Evolutionary conservation across 176 grass and related monocot species (phyloP).

Genomic region (Ananas comosus): DNA sequence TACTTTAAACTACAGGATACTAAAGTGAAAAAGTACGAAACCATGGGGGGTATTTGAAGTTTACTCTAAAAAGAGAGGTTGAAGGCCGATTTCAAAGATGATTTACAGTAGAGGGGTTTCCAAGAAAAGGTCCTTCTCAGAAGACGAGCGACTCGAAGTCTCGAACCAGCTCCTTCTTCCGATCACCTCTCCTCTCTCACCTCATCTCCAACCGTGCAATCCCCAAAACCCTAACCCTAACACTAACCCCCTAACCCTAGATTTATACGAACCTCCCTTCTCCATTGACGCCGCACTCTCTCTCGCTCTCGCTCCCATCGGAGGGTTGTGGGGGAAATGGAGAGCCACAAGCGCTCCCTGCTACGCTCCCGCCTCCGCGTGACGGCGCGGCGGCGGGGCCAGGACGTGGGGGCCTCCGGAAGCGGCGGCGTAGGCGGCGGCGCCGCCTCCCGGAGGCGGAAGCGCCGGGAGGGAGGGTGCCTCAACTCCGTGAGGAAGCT

Average conservation of each 20-base stretch:
- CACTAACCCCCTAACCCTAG: not conserved
- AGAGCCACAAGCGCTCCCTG: slow-evolving; percentile 44
- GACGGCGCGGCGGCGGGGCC: slow-evolving; percentile 41
- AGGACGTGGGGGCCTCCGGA: not conserved
- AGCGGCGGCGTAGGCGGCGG: slow-evolving; percentile 12
- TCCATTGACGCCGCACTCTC: too few relatives aligned
- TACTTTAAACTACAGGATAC: too few relatives aligned
- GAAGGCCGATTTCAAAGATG: too few relatives aligned
- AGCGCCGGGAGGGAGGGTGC: slow-evolving; percentile 25
- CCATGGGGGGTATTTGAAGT: too few relatives aligned
- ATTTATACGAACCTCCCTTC: not conserved
- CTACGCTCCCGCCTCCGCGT: slow-evolving; percentile 63
- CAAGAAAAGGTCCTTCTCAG: too few relatives aligned
- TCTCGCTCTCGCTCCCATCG: not conserved
- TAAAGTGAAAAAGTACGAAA: too few relatives aligned
- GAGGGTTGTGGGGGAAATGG: slow-evolving; percentile 3
- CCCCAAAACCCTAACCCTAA: not conserved
- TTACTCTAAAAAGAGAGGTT: too few relatives aligned
- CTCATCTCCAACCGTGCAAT: not conserved
- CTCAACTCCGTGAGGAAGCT: slow-evolving; percentile 85
- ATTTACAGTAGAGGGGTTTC: too few relatives aligned
- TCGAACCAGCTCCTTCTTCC: not conserved
- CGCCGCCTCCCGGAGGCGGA: slow-evolving; percentile 16
- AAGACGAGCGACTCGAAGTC: too few relatives aligned
- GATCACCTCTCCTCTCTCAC: not conserved